Evolutionary conservation across 495 filamentous ascomycete genomes (phyloP), one percentile per base, ranked within the genome.

Genomic region (Mytilinidion resinicola): DNA sequence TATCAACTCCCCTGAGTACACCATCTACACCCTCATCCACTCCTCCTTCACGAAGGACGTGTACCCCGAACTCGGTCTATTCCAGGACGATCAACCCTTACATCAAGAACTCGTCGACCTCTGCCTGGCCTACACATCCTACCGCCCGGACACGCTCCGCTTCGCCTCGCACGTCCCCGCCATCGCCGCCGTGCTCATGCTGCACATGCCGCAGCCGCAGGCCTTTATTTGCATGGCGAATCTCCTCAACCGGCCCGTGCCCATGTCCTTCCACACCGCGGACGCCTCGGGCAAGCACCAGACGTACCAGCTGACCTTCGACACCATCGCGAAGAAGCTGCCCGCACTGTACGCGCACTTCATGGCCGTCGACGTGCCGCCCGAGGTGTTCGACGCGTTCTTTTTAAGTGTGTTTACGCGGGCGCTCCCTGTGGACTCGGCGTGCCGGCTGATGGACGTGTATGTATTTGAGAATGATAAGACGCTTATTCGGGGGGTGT

Each of bases 401-500:
- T 46, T 46, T 5, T 7, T 17, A 5, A 17, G 15, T 1, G 15
- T 46, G 9, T 46, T 46, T 5, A 46, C 42, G 15, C 42, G 17
- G 8, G 74, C 76, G 12, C 72, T 86, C 3, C 74, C 78, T n/a
- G 72, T 96, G 3, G 92, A 96, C 61, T 80, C 86, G 52, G 82
- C 82, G 11, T 84, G 84, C 33, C 80, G 93, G 10, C 76, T 97
- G 4, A 96, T 90, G 90, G 93, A 98, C 67, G 87, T 95, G 25
- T 93, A 90, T 75, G 85, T 92, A 1, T 96, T 97, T 57, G 93
- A 98, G 69, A 91, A 91, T 3, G 93, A 97, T 64, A 78, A 82
- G 9, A 78, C 90, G 12, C 76, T 96, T 10, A 82, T 96, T 20
- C 80, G 92, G 2, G 84, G 88, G 0, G 87, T 82, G 0, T 83